Evolutionary conservation across 768 basidiomycete species (phyloP).

Genomic region (Sporobolomyces pararoseus): DNA sequence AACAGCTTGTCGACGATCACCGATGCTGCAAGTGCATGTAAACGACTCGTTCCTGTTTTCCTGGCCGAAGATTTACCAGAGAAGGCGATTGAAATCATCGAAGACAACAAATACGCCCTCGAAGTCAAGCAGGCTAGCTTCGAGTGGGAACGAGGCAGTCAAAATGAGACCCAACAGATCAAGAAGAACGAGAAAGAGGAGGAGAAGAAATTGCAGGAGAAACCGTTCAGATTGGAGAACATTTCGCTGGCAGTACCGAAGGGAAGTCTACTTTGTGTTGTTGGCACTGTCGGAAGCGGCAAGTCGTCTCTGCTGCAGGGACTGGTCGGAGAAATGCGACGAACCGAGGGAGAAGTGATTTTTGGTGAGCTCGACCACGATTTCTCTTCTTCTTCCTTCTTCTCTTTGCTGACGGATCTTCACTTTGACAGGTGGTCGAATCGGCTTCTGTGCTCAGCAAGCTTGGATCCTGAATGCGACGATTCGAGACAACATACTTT

Average conservation of each 20-base stretch:
- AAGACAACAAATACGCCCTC: slow-evolving; percentile 54
- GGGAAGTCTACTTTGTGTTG: slow-evolving; percentile 73
- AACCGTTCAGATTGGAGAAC: slow-evolving; percentile 62
- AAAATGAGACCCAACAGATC: neutral
- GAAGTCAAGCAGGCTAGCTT: slow-evolving; percentile 26
- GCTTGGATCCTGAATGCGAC: slow-evolving; percentile 82
- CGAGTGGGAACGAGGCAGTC: slow-evolving; percentile 24
- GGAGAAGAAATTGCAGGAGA: slow-evolving; percentile 6
- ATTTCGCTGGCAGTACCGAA: slow-evolving; percentile 67
- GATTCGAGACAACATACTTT: slow-evolving; percentile 81
- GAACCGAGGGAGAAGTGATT: slow-evolving; percentile 61
- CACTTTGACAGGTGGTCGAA: neutral
- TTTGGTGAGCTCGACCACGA: slow-evolving; percentile 58
- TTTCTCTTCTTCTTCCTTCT: neutral
- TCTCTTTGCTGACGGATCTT: too few relatives aligned
- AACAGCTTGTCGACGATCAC: slow-evolving; percentile 48
- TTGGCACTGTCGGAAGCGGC: slow-evolving; percentile 64
- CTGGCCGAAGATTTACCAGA: slow-evolving; percentile 72
- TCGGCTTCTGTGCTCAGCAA: slow-evolving; percentile 21
- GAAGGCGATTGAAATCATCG: slow-evolving; percentile 12
- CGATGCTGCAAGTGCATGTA: slow-evolving; percentile 73
- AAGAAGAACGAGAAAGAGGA: slow-evolving; percentile 25
- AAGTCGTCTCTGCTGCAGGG: slow-evolving; percentile 69
- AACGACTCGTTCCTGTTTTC: slow-evolving; percentile 71
- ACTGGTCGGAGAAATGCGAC: slow-evolving; percentile 77